Evolutionary conservation across 75 land plant species (phyloP).

Genomic region (Larix kaempferi): DNA sequence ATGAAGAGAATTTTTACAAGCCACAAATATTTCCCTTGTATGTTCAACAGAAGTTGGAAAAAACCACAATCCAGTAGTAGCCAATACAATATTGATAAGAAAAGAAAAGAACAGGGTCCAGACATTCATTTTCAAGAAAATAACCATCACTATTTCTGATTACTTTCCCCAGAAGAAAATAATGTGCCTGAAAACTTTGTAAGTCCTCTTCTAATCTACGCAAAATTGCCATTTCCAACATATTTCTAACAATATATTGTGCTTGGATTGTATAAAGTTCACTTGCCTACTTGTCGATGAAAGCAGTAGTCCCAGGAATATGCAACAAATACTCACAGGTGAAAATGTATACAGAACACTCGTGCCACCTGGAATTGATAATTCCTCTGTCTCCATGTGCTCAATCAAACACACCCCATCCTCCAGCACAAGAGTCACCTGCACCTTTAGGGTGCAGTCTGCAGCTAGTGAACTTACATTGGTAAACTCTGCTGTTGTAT

Average conservation of each 20-base stretch:
- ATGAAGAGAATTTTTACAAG: background rate
- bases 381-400: constrained; percentile 58
- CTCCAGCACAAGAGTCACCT: constrained; percentile 64
- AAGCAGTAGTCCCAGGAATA: background rate
- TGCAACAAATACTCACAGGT: constrained; percentile 49
- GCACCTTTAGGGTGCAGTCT: constrained; percentile 66
- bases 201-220: background rate
- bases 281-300: background rate
- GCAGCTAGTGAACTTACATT: constrained; percentile 60
- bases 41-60: background rate
- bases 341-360: constrained; percentile 61
- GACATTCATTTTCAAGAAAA: background rate
- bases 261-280: background rate
- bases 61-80: background rate
- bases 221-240: constrained; percentile 2
- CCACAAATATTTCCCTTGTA: background rate
- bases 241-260: background rate
- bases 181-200: background rate
- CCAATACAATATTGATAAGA: background rate
- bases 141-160: background rate
- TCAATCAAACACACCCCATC: constrained; percentile 63
- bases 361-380: constrained; percentile 50
- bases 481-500: constrained; percentile 65
- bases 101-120: background rate
- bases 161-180: background rate